These are phyloP conservation scores for Schwanniomyces yamadae DNA, from an alignment of 805 yeast species.

Conservation along the genomic window DNA sequence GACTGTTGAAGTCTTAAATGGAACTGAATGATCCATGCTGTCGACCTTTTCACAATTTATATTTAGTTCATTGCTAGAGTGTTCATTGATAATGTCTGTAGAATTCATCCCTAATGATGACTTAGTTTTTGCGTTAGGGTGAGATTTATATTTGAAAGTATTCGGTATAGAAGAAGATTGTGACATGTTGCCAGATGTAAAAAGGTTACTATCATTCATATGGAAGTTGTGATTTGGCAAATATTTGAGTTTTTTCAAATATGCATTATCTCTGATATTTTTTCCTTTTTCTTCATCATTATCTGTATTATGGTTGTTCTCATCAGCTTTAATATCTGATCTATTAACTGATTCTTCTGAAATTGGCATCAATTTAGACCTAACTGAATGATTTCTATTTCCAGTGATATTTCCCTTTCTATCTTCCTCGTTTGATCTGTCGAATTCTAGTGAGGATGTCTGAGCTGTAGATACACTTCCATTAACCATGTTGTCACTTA, in stretches of 20 bases:
- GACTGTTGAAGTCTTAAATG: conserved; percentile 27
- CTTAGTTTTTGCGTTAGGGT: conserved; percentile 45
- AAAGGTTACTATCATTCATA: conserved; percentile 13
- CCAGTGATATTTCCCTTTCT: no score
- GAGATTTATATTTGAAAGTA: conserved; percentile 45
- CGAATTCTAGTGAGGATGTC: not conserved
- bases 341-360: not conserved
- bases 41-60: conserved; percentile 5
- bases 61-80: not conserved
- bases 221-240: conserved; percentile 32
- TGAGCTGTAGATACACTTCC: not conserved
- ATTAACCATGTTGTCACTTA: conserved; percentile 17
- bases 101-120: conserved; percentile 21
- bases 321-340: not conserved
- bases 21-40: conserved; percentile 7
- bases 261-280: conserved; percentile 11
- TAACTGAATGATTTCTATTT: not conserved
- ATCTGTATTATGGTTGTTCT: not conserved
- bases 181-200: conserved; percentile 8
- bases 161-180: conserved; percentile 37
- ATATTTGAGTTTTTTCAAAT: conserved; percentile 34
- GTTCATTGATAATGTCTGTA: not conserved
- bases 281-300: no score
- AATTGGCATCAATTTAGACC: conserved; percentile 2
- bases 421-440: not conserved